Conservation (phyloP, 2,329 filamentous ascomycete species). For the Xylariaceae sp. region DNA sequence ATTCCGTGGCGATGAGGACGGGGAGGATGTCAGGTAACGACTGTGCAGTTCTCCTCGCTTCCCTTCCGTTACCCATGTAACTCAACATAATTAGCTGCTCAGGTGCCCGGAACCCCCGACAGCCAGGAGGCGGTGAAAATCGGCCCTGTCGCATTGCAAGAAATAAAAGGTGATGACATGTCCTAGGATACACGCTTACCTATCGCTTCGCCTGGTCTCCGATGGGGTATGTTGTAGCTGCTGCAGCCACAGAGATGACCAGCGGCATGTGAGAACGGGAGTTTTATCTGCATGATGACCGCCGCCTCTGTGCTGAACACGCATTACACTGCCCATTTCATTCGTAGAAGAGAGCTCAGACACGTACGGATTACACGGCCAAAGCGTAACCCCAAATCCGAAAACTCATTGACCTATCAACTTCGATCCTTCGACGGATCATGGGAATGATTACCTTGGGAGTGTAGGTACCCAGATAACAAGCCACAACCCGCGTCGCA, state of each 20-base stretch:
- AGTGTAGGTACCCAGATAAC: background rate
- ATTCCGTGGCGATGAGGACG: constrained; percentile 14
- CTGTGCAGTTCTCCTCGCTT: constrained; percentile 2
- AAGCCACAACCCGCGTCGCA: background rate
- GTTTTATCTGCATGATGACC: background rate
- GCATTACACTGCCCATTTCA: no score
- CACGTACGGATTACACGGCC: background rate
- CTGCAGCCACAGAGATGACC: background rate
- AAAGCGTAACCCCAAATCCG: background rate
- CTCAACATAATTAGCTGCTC: background rate
- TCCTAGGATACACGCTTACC: constrained; percentile 8
- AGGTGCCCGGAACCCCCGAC: background rate
- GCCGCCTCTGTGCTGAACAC: no score
- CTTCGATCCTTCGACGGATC: background rate
- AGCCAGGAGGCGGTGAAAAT: constrained; percentile 15
- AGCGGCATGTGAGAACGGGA: background rate
- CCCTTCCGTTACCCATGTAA: background rate
- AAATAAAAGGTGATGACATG: constrained; percentile 1
- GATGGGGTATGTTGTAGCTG: constrained; percentile 5
- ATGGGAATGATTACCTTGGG: no score
- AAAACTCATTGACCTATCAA: background rate
- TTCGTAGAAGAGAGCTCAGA: no score
- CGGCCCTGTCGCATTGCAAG: constrained; percentile 8
- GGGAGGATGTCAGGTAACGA: constrained; percentile 18
- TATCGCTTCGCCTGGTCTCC: constrained; percentile 9